Conservation (phyloP, 2,329 filamentous ascomycete species). For the Rutstroemia sp. region DNA sequence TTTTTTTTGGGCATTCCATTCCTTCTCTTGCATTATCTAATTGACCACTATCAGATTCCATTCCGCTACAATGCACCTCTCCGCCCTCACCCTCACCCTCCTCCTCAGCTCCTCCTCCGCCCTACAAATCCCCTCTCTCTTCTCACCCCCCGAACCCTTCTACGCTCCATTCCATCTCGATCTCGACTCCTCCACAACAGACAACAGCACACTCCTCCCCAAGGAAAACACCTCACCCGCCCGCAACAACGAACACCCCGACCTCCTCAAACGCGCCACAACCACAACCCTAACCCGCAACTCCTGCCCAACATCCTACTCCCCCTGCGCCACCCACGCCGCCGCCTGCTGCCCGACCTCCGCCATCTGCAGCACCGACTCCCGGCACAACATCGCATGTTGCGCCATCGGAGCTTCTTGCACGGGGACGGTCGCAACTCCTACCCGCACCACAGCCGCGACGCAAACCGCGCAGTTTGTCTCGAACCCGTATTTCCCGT, state of each 20-base stretch:
- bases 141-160: slow-evolving; percentile 22
- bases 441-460: slow-evolving; percentile 8
- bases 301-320: slow-evolving; percentile 21
- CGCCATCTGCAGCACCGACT: slow-evolving; percentile 26
- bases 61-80: neutral
- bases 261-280: slow-evolving; percentile 25
- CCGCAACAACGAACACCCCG: slow-evolving; percentile 4
- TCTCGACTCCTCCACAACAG: slow-evolving; percentile 12
- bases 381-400: slow-evolving; percentile 26
- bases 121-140: slow-evolving; percentile 22
- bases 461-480: slow-evolving; percentile 41
- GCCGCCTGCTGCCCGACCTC: slow-evolving; percentile 28
- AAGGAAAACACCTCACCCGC: slow-evolving; percentile 5
- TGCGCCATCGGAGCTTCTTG: slow-evolving; percentile 29
- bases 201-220: slow-evolving; percentile 13
- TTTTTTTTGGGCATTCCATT: neutral
- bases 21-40: neutral
- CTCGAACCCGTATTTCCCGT: slow-evolving; percentile 50
- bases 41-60: neutral
- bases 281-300: slow-evolving; percentile 27
- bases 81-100: neutral
- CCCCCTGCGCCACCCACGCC: slow-evolving; percentile 19
- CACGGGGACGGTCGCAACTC: slow-evolving; percentile 24
- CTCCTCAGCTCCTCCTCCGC: slow-evolving; percentile 14
- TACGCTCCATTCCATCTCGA: slow-evolving; percentile 15